Evolutionary conservation across 495 filamentous ascomycete species (phyloP).

Genomic region (Delitschia confertaspora): DNA sequence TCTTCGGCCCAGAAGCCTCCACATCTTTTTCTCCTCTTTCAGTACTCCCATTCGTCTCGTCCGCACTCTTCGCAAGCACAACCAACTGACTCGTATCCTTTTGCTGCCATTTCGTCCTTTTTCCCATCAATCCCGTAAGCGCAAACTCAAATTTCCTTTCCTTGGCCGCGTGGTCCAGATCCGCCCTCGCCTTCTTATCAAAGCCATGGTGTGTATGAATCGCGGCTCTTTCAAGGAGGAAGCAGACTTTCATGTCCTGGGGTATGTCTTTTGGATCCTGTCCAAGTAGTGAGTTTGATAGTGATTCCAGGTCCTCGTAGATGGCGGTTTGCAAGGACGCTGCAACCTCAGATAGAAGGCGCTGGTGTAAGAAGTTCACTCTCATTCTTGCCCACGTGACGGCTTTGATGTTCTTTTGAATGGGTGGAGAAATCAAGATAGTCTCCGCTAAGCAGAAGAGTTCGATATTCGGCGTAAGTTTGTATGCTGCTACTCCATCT

Average conservation of each 20-base stretch:
- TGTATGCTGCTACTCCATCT: slow-evolving; percentile 81
- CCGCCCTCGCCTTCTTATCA: slow-evolving; percentile 63
- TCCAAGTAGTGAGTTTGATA: slow-evolving; percentile 40
- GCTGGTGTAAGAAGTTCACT: slow-evolving; percentile 78
- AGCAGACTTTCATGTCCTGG: slow-evolving; percentile 41
- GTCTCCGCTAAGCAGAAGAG: slow-evolving; percentile 68
- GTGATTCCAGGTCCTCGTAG: slow-evolving; percentile 42
- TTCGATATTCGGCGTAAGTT: slow-evolving; percentile 71
- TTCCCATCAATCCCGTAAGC: slow-evolving; percentile 77
- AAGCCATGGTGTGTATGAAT: slow-evolving; percentile 80
- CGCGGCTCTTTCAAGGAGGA: slow-evolving; percentile 70
- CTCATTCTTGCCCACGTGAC: slow-evolving; percentile 48
- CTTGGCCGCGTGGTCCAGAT: slow-evolving; percentile 56
- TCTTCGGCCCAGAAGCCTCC: slow-evolving; percentile 44
- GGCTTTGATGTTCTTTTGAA: slow-evolving; percentile 35
- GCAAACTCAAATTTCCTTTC: slow-evolving; percentile 68
- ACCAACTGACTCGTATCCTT: slow-evolving; percentile 85
- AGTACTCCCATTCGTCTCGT: slow-evolving; percentile 10
- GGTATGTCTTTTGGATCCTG: neutral
- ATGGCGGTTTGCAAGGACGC: slow-evolving; percentile 52
- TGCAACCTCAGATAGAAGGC: slow-evolving; percentile 70
- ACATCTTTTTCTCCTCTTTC: neutral
- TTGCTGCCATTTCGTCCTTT: slow-evolving; percentile 87
- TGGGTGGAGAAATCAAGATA: slow-evolving; percentile 47
- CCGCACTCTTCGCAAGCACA: slow-evolving; percentile 70